These are phyloP conservation scores for Nitzschia inconspicua DNA, from an alignment of 108 stramenopile genomes.

Conservation along the genomic window DNA sequence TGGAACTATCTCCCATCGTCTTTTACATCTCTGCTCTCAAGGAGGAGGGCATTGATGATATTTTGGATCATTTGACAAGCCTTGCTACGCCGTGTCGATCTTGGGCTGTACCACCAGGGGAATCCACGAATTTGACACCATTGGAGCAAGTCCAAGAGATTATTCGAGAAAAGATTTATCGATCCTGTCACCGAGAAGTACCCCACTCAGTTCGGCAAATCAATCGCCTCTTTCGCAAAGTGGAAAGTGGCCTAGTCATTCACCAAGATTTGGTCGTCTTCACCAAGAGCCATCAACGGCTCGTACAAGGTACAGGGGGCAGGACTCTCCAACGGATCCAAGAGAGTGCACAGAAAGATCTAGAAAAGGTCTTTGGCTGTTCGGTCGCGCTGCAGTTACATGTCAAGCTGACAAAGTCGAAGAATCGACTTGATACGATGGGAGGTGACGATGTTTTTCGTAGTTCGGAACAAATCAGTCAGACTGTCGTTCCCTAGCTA, in stretches of 20 bases:
- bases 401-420: conserved; percentile 57
- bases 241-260: conserved; percentile 41
- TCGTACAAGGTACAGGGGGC: conserved; percentile 62
- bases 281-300: conserved; percentile 70
- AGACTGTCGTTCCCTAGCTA: no score
- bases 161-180: conserved; percentile 86
- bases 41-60: conserved; percentile 79
- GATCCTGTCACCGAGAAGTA: conserved; percentile 65
- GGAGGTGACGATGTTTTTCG: no score
- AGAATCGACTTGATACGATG: no score
- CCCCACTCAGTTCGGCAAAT: conserved; percentile 26
- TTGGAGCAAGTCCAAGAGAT: conserved; percentile 79
- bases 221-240: conserved; percentile 22
- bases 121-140: conserved; percentile 53
- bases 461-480: no score
- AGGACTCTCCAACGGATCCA: conserved; percentile 67
- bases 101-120: conserved; percentile 63
- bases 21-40: conserved; percentile 72
- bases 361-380: conserved; percentile 60
- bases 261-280: conserved; percentile 77
- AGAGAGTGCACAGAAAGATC: conserved; percentile 51
- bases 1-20: conserved; percentile 55
- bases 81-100: conserved; percentile 58
- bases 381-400: conserved; percentile 54
- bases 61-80: conserved; percentile 65